phyloP scores from a whole-genome alignment of 805 yeast genomes.

The Candida railenensis region DNA sequence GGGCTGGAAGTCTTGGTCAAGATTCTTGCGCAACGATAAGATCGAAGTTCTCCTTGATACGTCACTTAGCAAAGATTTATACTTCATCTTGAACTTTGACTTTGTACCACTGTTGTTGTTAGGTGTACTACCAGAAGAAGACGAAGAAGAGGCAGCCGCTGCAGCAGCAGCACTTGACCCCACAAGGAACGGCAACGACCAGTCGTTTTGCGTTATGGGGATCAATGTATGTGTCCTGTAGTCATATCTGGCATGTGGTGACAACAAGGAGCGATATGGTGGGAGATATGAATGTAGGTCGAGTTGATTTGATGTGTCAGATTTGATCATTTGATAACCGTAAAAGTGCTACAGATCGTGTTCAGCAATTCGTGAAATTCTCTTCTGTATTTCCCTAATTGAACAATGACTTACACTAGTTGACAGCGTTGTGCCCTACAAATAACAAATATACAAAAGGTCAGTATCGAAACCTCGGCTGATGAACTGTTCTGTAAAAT shows the following conservation, averaged over 20 bases:
- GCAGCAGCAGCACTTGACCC: slow-evolving; percentile 3
- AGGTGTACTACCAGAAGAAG: neutral
- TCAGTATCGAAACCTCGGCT: too few relatives aligned
- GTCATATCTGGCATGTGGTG: slow-evolving; percentile 50
- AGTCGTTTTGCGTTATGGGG: slow-evolving; percentile 35
- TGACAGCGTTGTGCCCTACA: too few relatives aligned
- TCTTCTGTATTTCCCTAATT: too few relatives aligned
- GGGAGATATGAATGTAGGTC: slow-evolving; percentile 40
- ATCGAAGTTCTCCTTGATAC: slow-evolving; percentile 44
- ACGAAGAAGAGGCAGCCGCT: slow-evolving; percentile 7
- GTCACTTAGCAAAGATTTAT: slow-evolving; percentile 47
- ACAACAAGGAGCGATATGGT: slow-evolving; percentile 52
- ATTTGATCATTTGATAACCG: neutral
- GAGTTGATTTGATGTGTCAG: slow-evolving; percentile 5
- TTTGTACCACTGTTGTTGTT: slow-evolving; percentile 1
- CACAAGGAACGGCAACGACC: slow-evolving; percentile 14
- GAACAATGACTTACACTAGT: too few relatives aligned
- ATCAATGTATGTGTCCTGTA: slow-evolving; percentile 46
- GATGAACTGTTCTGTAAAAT: too few relatives aligned
- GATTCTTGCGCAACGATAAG: slow-evolving; percentile 30
- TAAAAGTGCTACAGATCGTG: neutral
- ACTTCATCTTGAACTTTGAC: slow-evolving; percentile 43
- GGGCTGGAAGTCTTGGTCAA: neutral
- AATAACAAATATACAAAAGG: too few relatives aligned
- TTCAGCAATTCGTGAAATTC: too few relatives aligned